Evolutionary conservation across 768 basidiomycete species (phyloP), one percentile per base, ranked within the genome.

Genomic region (Phylloporus scabripes): DNA sequence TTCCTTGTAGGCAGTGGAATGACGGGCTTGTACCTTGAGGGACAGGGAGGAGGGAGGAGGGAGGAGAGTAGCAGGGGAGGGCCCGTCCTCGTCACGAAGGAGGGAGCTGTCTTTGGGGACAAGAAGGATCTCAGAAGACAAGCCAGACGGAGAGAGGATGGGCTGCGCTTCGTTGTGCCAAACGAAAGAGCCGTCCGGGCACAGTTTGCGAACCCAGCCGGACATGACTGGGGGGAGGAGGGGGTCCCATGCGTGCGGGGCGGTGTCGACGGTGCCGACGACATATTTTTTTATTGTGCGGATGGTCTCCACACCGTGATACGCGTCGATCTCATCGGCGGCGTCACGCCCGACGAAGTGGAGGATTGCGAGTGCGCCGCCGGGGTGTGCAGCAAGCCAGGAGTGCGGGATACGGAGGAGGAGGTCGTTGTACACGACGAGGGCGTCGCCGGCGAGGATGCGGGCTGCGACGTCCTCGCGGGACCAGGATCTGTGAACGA

Each of bases 311-410:
- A 80, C 75, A 7, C 74, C 73, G 64, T 99, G 96, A 70, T 88
- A 97, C 18, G 92, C 95, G 53, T 90, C 80, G 29, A 98, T 88
- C 67, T 99, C 96, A 71, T 95, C 88, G 0, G 90, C 80, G 0
- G 95, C 94, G 63, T 99, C 94, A 48, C 95, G 79, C 3, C 95
- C 96, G 36, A 97, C 83, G 60, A 93, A 97, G 70, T 99, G 96
- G 21, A 95, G 81, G 49, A 99, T 80, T 12, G 92, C 78, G 42
- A 97, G 83, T 4, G 79, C 67, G 33, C 95, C 93, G 37, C 96
- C 96, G 0, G 96, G 96, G 63, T 98, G 95, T 4, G 79, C 73
- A 4, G 77, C 69, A n/a, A 93, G 81, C 93, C 93, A 97, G 12
- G 73, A 65, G 10, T 73, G 67, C 6, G 91, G 81, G 12, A 92